Base-by-base conservation (phyloP, 1,139 yeast genomes). In the Yamadazyma jaroonii region DNA sequence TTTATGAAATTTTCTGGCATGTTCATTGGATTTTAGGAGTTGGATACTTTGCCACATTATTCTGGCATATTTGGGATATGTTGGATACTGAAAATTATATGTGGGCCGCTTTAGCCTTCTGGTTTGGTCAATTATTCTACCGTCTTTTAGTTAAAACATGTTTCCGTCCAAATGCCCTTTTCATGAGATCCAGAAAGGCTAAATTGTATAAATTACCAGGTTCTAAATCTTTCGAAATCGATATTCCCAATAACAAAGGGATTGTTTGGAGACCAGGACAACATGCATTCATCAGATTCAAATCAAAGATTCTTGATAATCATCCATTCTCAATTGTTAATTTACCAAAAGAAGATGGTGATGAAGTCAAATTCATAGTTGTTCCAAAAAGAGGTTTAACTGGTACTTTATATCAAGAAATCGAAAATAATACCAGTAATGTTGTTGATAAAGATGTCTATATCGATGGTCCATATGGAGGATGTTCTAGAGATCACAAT, bases 381-480 rank as follows among this genome's bases (percentile, higher is more conserved):
- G 62, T 74, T 32, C 77, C 83, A 0, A 67, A 70, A 43, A 56
- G 55, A 12, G 87, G 87, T 0, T 58, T 79, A 38, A 80, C 86
- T 1, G 49, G 40, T 32, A 38, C 41, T 6, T 45, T 67, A 25
- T 58, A 57, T 34, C 43, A 54, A 9, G 59, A 62, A 44, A 49
- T 68, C 33, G 59, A 62, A 31, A 51, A 54, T 6, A 47, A 45
- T 26, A 46, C 55, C 4, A 31, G 25, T 13, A 33, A 27, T 15
- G 13, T 12, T 13, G 39, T 47, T 6, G 41, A 45, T 15, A 52
- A 58, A 20, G 61, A 61, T 43, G 77, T 77, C 0, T 65, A 57
- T 42, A 53, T 80, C 33, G 86, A 80, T 52, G 86, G 86, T 3
- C 83, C 86, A 2, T 80, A 79, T 46, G 86, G 86, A 8, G 85